Base-by-base conservation (phyloP, 169 alveolate species). In the Plasmodium knowlesi region DNA sequence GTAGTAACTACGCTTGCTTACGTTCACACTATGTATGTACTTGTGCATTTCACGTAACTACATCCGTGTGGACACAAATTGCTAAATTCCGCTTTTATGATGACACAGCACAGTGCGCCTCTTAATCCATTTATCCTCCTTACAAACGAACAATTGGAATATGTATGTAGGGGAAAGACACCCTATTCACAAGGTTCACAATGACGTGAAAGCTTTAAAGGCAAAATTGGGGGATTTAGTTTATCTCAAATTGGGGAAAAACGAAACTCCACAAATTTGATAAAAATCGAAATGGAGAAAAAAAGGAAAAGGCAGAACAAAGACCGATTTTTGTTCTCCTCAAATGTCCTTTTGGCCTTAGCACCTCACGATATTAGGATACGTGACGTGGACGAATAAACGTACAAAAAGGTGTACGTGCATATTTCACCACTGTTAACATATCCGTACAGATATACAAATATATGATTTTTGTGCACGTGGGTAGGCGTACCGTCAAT, bases 271-370 rank as follows among this genome's bases (percentile, higher is more conserved):
- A 61, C 37, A 61, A 61, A 67, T 67, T 25, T 67, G 76, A 67
- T 67, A 67, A 22, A 67, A 67, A 67, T 25, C 14, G 37, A 67
- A 67, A 22, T 8, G 37, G 37, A 67, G 37, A 25, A 28, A 28
- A 67, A 67, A 67, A 22, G 41, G 76, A 67, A 67, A 67, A 67
- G 76, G 76, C 76, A 67, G 37, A 67, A n/a, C 30, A 67, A 67
- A 67, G 34, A 67, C 41, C 41, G n/a, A 67, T 9, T 67, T 67
- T 67, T 67, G 76, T 28, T 28, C 22, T 67, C 37, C 22, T 50
- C 19, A 50, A 50, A 50, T 50, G n/a, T 19, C 76, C 76, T 67
- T 67, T 25, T 67, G 5, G 1, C 76, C 76, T 67, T 67, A 67
- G 76, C 30, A 67, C 37, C 22, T 67, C 41, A 67, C 76, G 5